Evolutionary conservation across 192 early-diverging fungal genomes (phyloP).

Genomic region (Coemansia sp.): DNA sequence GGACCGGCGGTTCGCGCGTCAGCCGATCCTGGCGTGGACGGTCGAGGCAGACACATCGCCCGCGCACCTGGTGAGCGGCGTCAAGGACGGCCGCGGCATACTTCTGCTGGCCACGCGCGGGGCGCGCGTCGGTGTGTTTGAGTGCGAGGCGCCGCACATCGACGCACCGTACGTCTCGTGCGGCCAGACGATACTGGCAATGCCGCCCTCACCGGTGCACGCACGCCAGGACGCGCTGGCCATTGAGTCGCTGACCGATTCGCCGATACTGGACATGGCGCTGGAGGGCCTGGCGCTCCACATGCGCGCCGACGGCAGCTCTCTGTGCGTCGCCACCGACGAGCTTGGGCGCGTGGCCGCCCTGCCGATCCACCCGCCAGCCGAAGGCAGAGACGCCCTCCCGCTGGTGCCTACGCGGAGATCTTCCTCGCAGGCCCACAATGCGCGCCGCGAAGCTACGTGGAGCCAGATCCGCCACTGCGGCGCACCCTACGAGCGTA

Average conservation of each 20-base stretch:
- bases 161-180: slow-evolving; percentile 30
- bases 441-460: neutral
- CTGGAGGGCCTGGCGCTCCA: neutral
- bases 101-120: slow-evolving; percentile 9
- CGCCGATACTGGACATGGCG: neutral
- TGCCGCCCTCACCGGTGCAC: neutral
- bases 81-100: slow-evolving; percentile 14
- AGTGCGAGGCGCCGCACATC: slow-evolving; percentile 19
- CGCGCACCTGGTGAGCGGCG: slow-evolving; percentile 10
- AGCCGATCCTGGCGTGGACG: slow-evolving; percentile 37
- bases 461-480: slow-evolving; percentile 29
- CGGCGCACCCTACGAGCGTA: slow-evolving; percentile 16
- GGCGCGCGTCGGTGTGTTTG: slow-evolving; percentile 2
- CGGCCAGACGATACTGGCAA: slow-evolving; percentile 18
- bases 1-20: slow-evolving; percentile 31
- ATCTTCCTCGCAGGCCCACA: neutral
- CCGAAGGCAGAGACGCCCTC: neutral
- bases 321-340: slow-evolving; percentile 23
- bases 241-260: slow-evolving; percentile 9
- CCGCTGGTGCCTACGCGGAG: neutral
- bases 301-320: neutral
- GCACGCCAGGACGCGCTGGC: slow-evolving; percentile 27
- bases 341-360: slow-evolving; percentile 10
- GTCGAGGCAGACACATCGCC: slow-evolving; percentile 18
- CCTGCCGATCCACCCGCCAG: neutral